Evolutionary conservation across 192 early-diverging fungal genomes (phyloP), one percentile per base, ranked within the genome.

Genomic region (Chytriomyces hyalinus): DNA sequence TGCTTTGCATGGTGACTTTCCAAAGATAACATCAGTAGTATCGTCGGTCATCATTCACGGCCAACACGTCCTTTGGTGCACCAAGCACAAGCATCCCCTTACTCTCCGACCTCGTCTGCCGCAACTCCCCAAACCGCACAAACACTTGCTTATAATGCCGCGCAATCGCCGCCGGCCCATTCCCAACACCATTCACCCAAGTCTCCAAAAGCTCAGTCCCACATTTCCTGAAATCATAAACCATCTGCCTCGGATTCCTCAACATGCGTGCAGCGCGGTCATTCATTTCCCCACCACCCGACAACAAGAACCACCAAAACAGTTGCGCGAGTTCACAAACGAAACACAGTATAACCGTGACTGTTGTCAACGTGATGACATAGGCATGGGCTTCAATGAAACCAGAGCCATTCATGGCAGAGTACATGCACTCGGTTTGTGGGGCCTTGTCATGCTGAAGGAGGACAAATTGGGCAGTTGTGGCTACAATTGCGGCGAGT

Each of bases 291-390:
- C 44, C 48, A 49, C 67, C 67, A 8, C 67, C 67, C 26, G 67
- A 68, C 24, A 68, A 46, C 44, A 68, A 24, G 47, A 68, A 68
- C 67, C 67, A 68, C 67, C 67, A 68, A n/a, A 68, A 68, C 36
- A 68, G 47, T 24, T 68, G 67, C n/a, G 67, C 26, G 13, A 68
- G 15, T 48, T 68, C 67, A 13, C 15, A 13, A 13, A 68, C 43
- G 2, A 68, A 28, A 48, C 67, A 68, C 26, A 68, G 9, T 8
- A 4, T 7, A 17, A 68, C 67, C 10, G 67, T 15, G 0, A 13
- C 26, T 1, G 43, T 17, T n/a, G 67, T 48, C 9, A 49, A 15
- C 36, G 11, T 46, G 10, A 48, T 48, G 9, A 68, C 67, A 68
- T 68, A 68, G 2, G 9, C 2, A 1, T 13, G 53, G 3, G 53